Percentiles rank a stretch among this genome's conserved stretches.
Conservation (phyloP, 1,139 yeast species). For the Arxiozyma heterogenica region DNA sequence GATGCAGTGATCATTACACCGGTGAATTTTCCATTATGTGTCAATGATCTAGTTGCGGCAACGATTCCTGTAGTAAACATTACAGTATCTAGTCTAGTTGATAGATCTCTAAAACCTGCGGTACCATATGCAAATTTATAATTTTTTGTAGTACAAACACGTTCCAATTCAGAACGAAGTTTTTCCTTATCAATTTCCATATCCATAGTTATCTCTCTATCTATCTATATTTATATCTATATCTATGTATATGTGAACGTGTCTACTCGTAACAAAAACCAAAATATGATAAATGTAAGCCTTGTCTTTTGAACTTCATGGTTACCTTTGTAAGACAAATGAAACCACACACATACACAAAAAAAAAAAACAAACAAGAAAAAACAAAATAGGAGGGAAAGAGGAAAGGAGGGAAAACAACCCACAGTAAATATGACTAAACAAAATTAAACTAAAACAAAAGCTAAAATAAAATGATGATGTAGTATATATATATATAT, state of each 20-base stretch:
- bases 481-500: too few relatives aligned
- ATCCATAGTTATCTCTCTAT: neutral
- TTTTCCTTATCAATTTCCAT: neutral
- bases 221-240: neutral
- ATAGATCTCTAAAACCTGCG: constrained; percentile 88
- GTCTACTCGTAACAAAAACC: too few relatives aligned
- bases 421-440: too few relatives aligned
- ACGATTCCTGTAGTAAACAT: constrained; percentile 76
- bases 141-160: constrained; percentile 31
- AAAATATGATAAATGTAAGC: too few relatives aligned
- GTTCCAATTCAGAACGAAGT: constrained; percentile 3
- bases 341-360: too few relatives aligned
- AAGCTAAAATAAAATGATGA: too few relatives aligned
- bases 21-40: constrained; percentile 56
- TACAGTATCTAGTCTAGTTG: constrained; percentile 65
- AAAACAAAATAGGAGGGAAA: too few relatives aligned
- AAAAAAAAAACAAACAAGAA: too few relatives aligned
- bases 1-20: constrained; percentile 97
- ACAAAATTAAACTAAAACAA: too few relatives aligned
- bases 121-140: constrained; percentile 70
- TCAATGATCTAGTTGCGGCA: constrained; percentile 73
- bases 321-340: too few relatives aligned
- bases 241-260: neutral
- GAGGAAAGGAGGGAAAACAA: too few relatives aligned
- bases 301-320: too few relatives aligned